phyloP scores from a whole-genome alignment of 805 yeast species.

The Cyberlindnera suaveolens region DNA sequence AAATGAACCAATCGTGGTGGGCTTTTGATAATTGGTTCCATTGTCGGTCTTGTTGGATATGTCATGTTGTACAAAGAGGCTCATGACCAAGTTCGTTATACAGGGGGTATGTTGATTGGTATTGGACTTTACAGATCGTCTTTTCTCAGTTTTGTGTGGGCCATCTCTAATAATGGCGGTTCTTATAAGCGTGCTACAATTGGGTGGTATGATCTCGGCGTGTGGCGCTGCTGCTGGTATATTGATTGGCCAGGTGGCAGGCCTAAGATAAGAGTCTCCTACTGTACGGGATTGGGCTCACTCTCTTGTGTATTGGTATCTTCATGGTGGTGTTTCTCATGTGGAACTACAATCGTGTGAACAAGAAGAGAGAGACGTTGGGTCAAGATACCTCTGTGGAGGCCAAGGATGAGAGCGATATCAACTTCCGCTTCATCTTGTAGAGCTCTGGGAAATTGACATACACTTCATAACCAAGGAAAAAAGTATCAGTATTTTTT shows the following conservation, averaged over 20 bases:
- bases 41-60: constrained; percentile 28
- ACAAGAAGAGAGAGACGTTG: constrained; percentile 10
- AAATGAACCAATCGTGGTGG: constrained; percentile 28
- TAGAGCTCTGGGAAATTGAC: not conserved
- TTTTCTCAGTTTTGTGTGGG: too few relatives aligned
- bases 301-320: too few relatives aligned
- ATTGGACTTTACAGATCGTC: too few relatives aligned
- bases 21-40: constrained; percentile 28
- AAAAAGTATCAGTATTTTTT: too few relatives aligned
- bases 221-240: constrained; percentile 32
- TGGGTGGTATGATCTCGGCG: constrained; percentile 30
- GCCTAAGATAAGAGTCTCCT: too few relatives aligned
- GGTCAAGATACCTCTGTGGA: constrained; percentile 7
- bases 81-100: too few relatives aligned
- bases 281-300: too few relatives aligned
- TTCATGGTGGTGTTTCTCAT: constrained; percentile 14
- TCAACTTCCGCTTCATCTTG: constrained; percentile 8
- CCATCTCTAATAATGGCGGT: too few relatives aligned
- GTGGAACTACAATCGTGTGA: constrained; percentile 15
- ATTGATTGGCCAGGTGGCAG: constrained; percentile 32
- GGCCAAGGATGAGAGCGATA: constrained; percentile 20
- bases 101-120: too few relatives aligned
- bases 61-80: constrained; percentile 27
- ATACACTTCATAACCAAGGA: too few relatives aligned
- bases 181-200: constrained; percentile 34